Percentiles rank a stretch among this genome's conserved stretches.
phyloP scores from a whole-genome alignment of 1,139 yeast species.

The Taphrina communis region DNA sequence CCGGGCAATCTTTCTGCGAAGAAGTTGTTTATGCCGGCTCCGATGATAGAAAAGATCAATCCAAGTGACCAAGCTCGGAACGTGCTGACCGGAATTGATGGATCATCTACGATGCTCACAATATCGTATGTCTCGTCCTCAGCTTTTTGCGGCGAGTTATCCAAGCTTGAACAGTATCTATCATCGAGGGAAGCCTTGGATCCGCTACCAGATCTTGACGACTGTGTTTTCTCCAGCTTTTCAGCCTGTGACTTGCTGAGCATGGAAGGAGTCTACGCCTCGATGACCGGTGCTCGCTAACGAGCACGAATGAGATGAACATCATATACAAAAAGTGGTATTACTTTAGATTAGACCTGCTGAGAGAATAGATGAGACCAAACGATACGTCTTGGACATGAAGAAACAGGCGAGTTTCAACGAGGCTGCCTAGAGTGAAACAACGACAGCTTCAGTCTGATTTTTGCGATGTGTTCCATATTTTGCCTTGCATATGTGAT shows the following conservation, averaged over 20 bases:
- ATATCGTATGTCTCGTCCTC: constrained; percentile 58
- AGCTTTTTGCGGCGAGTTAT: not conserved
- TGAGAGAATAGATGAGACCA: too few species aligned
- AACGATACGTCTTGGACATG: too few species aligned
- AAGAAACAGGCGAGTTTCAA: too few species aligned
- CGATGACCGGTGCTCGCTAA: too few species aligned
- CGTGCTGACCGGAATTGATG: constrained; percentile 63
- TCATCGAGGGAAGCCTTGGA: not conserved
- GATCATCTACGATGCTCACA: constrained; percentile 67
- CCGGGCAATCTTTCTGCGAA: constrained; percentile 67
- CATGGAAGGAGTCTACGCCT: not conserved
- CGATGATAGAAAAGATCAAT: constrained; percentile 62
- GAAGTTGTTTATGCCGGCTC: constrained; percentile 65
- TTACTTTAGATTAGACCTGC: too few species aligned
- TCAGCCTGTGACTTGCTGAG: not conserved
- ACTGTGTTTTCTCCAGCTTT: not conserved
- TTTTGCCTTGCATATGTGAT: too few species aligned
- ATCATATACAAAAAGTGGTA: too few species aligned
- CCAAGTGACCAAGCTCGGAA: constrained; percentile 65
- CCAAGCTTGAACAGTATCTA: not conserved
- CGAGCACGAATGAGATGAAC: too few species aligned
- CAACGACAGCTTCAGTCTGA: too few species aligned
- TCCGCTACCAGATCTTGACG: not conserved
- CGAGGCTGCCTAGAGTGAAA: too few species aligned
- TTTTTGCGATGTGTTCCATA: too few species aligned